These are phyloP conservation scores for Geotrichum klebahnii DNA, from an alignment of 1,139 yeast genomes.

Conservation along the genomic window DNA sequence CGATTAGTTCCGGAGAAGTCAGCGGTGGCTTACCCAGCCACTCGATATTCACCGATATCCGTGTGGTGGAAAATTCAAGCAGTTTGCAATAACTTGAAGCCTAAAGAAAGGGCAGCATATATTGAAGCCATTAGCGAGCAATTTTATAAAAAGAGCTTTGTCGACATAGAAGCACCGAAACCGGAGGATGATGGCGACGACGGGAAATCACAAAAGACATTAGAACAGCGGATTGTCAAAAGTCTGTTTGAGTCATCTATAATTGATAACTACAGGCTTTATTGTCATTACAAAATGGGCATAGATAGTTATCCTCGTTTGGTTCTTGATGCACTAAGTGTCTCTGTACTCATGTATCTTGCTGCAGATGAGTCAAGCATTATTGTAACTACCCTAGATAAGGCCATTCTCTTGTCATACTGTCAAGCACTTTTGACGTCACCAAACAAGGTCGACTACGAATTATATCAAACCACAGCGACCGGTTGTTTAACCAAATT, in stretches of 20 bases:
- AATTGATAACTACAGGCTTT: conserved; percentile 10
- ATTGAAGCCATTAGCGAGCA: conserved; percentile 5
- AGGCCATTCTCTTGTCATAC: conserved; percentile 15
- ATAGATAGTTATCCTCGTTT: conserved; percentile 10
- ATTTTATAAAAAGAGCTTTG: background rate
- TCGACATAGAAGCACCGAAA: background rate
- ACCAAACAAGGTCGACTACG: background rate
- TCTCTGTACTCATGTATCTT: conserved; percentile 12
- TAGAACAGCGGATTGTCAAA: conserved; percentile 5
- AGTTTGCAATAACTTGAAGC: conserved; percentile 1
- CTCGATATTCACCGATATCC: conserved; percentile 9
- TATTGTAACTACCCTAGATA: conserved; percentile 6
- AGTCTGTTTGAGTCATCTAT: conserved; percentile 4
- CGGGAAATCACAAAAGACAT: background rate
- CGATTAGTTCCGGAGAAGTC: conserved; percentile 6
- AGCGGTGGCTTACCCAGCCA: background rate
- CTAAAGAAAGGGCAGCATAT: conserved; percentile 1
- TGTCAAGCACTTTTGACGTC: conserved; percentile 11
- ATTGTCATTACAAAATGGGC: conserved; percentile 6
- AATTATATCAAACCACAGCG: background rate
- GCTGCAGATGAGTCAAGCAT: background rate
- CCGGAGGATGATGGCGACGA: background rate
- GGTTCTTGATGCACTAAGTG: conserved; percentile 9
- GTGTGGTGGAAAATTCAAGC: conserved; percentile 21
- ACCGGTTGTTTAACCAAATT: background rate